Base-by-base conservation (phyloP, 1,284 basidiomycete species). In the Trametes versicolor region DNA sequence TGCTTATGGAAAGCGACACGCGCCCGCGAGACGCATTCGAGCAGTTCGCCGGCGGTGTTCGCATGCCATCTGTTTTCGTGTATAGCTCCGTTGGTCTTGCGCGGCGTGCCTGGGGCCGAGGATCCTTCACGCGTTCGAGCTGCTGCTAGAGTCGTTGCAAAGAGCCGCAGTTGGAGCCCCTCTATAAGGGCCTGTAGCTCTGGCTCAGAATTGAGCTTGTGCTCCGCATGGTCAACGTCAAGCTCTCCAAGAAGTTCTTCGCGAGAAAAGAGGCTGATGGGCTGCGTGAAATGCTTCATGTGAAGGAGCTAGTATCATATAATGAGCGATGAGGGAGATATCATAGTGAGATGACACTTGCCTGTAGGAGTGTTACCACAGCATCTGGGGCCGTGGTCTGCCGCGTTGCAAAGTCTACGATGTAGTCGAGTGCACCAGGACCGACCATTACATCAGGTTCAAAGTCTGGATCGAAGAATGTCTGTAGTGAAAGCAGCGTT, bases 271-370 rank as follows among this genome's bases (percentile, higher is more conserved):
- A 82, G 58, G 2, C 84, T 82, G 9, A 91, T 75, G 0, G 88
- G 85, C 32, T 90, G 85, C 25, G 83, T 79, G 66, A 91, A 92
- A 72, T 93, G 91, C 64, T 89, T 89, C 73, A 93, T 76, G 69
- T 90, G 79, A 0, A 81, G 79, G 5, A 93, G 76, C 89, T 92
- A n/a, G 65, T 8, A 21, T 34, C 23, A 51, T 39, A 9, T n/a
- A 51, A 19, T 53, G 54, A 49, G 29, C 51, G 55, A 27, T 47
- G 17, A 58, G 29, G 34, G 15, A 12, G 63, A 21, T 7, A 53
- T 4, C 41, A 19, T 19, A 6, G 27, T 8, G 60, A 54, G 21
- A 7, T 0, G 39, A 60, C 73, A 60, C 74, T 63, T 59, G 89
- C 90, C 78, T 92, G 90, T 6, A 93, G 73, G 54, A 87, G 81